A percentile compares a stretch with the other conserved stretches of the same genome.
Evolutionary conservation across 2,329 filamentous ascomycete species (phyloP).

Genomic region (Delphinella strobiligena): DNA sequence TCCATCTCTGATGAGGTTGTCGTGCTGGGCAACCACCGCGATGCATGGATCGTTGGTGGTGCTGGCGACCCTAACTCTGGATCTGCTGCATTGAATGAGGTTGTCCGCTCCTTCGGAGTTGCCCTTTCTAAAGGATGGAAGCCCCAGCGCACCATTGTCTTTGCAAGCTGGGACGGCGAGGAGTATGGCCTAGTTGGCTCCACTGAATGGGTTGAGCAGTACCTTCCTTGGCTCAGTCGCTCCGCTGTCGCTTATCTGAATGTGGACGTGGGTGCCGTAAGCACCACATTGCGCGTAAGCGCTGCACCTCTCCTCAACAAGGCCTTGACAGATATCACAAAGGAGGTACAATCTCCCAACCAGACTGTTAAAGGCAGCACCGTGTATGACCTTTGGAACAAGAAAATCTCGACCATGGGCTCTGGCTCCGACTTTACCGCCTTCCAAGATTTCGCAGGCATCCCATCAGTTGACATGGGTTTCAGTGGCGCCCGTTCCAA

Average conservation of each 20-base stretch:
- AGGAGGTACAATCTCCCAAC: slow-evolving; percentile 52
- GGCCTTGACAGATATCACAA: slow-evolving; percentile 55
- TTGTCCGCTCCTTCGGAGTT: slow-evolving; percentile 61
- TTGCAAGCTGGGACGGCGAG: slow-evolving; percentile 57
- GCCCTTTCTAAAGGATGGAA: slow-evolving; percentile 67
- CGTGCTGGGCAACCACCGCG: slow-evolving; percentile 82
- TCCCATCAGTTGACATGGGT: slow-evolving; percentile 36
- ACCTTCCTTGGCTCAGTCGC: slow-evolving; percentile 63
- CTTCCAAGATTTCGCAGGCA: slow-evolving; percentile 41
- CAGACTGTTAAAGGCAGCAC: slow-evolving; percentile 60
- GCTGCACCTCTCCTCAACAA: slow-evolving; percentile 68
- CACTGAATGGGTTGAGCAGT: slow-evolving; percentile 90
- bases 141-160: slow-evolving; percentile 79
- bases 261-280: slow-evolving; percentile 62
- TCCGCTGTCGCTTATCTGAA: slow-evolving; percentile 75
- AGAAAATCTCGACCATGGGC: slow-evolving; percentile 43
- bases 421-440: slow-evolving; percentile 41
- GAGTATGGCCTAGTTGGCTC: slow-evolving; percentile 80
- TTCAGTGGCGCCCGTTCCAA: slow-evolving; percentile 23
- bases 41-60: slow-evolving; percentile 81
- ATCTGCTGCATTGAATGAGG: slow-evolving; percentile 66
- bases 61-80: slow-evolving; percentile 75
- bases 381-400: slow-evolving; percentile 50
- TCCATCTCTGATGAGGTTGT: slow-evolving; percentile 75
- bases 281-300: slow-evolving; percentile 49